Evolutionary conservation across 495 filamentous ascomycete species (phyloP), one percentile per base, ranked within the genome.

Genomic region (Penicillium argentinense): DNA sequence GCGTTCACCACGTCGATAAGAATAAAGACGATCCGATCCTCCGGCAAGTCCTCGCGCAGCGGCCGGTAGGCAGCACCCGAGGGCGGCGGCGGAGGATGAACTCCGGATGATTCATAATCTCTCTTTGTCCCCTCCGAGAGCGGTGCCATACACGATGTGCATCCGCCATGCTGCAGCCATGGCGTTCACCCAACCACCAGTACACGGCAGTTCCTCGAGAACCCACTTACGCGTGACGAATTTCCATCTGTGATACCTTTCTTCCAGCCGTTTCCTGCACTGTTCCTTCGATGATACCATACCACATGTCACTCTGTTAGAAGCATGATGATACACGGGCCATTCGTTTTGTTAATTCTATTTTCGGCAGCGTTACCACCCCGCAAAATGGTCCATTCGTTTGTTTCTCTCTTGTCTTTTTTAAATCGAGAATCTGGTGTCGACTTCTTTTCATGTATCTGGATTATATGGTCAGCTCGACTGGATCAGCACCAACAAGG

Each of bases 1-100:
- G 88, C 32, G 89, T 90, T 26, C 91, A 96, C 51, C 92, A 96
- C 54, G 68, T 82, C 28, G 91, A 96, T 56, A 95, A 90, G 62
- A 82, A 84, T 64, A 87, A 86, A 66, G 88, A 95, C 49, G 92
- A 96, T 53, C 82, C 88, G 0, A 60, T 69, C 32, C 71, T 97
- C 39, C 79, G 91, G 19, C 83, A 89, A 27, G 90, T 95, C 6
- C 80, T 95, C 25, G 77, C 86, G 5, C 91, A 95, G 60, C 74
- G 91, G 13, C 84, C 87, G 1, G 86, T 95, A 59, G 93, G 92
- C 29, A 89, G 88, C 26, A 87, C 80, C 53, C 79, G 90, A 55
- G 89, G 91, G 16, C 78, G 93, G 56, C 78, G 93, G 54, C 83
- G 91, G 60, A 79, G 91, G 21, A 57, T 63, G 17, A 67, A 71